Base-by-base conservation (phyloP, 257 asterid genomes). In the Solanum appendiculatum region DNA sequence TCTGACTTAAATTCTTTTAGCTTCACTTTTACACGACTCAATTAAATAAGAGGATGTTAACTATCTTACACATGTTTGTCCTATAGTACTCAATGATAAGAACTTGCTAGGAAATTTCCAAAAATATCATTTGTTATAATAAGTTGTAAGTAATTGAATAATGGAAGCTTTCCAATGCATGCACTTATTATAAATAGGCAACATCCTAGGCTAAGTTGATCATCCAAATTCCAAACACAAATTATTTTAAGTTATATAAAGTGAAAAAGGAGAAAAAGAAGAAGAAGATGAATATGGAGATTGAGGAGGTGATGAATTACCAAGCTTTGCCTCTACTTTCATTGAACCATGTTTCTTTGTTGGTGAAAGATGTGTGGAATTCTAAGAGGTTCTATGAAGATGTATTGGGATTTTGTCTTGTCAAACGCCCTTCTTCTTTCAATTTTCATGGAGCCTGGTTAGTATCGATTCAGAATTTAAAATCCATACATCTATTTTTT, bases 391-490 rank as follows among this genome's bases (percentile, higher is more conserved):
- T 91, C 56, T 91, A 89, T 56, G 89, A 88, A 66, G 86, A 89
- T 58, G 92, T 91, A 9, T 34, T 89, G 82, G 91, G 92, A 36
- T 91, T 91, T 74, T 70, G 64, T 69, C 85, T 82, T 46, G 83
- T 91, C 82, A 91, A 91, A 82, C 89, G 89, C 42, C 92, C 92
- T 64, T 80, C 90, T 27, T 89, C 91, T 44, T 89, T 91, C 36
- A 86, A 88, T 33, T 91, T 91, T 44, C 72, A 36, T 16, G 91
- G 93, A 69, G 91, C 91, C 25, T 91, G 92, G 93, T 91, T 6
- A 69, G 25, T 69, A 18, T 2, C 2, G 1, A 33, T 69, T 69
- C 14, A 69, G 0, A 33, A 69, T 69, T 69, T 69, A 69, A 33
- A 31, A 9, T 33, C 8, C 2, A 69, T 69, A 18, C 0, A 3